phyloP scores from a whole-genome alignment of 257 asterid genomes.

The Penstemon davidsonii region DNA sequence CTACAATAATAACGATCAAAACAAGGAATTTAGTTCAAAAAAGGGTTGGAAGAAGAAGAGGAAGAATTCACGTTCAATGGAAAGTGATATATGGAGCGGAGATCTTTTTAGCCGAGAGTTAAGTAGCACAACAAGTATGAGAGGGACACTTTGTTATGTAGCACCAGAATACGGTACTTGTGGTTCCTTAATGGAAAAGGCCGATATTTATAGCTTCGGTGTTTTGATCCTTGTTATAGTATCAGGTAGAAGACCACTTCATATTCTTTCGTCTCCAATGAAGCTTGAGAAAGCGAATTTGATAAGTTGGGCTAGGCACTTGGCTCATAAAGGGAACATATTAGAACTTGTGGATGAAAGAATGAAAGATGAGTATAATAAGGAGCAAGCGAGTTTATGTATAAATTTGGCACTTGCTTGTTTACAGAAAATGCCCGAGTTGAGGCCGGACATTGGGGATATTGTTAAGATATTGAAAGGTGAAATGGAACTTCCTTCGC shows the following conservation, averaged over 20 bases:
- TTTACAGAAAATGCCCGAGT: slow-evolving; percentile 77
- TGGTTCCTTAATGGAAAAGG: slow-evolving; percentile 79
- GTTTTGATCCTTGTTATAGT: slow-evolving; percentile 78
- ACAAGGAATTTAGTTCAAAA: slow-evolving; percentile 71
- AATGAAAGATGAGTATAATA: slow-evolving; percentile 48
- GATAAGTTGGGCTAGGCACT: slow-evolving; percentile 80
- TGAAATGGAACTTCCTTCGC: slow-evolving; percentile 70
- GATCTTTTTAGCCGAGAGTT: slow-evolving; percentile 90
- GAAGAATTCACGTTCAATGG: slow-evolving; percentile 48
- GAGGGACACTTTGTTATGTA: slow-evolving; percentile 88
- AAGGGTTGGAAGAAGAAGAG: slow-evolving; percentile 60
- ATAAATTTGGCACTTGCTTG: slow-evolving; percentile 88
- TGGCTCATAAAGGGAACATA: slow-evolving; percentile 68
- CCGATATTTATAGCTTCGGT: slow-evolving; percentile 88
- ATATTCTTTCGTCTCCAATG: slow-evolving; percentile 90
- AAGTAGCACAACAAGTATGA: slow-evolving; percentile 97
- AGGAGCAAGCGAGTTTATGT: slow-evolving; percentile 75
- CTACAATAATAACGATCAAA: slow-evolving; percentile 31
- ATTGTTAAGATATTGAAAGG: slow-evolving; percentile 75
- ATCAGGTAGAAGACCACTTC: slow-evolving; percentile 90
- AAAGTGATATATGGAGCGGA: slow-evolving; percentile 79
- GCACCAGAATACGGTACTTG: slow-evolving; percentile 87
- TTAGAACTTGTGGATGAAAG: slow-evolving; percentile 80
- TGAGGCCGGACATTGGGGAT: slow-evolving; percentile 82
- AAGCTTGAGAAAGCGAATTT: slow-evolving; percentile 84